A percentile compares a stretch with the other conserved stretches of the same genome.
phyloP scores from a whole-genome alignment of 331 rosid species.

The Erythrophleum ivorense region DNA sequence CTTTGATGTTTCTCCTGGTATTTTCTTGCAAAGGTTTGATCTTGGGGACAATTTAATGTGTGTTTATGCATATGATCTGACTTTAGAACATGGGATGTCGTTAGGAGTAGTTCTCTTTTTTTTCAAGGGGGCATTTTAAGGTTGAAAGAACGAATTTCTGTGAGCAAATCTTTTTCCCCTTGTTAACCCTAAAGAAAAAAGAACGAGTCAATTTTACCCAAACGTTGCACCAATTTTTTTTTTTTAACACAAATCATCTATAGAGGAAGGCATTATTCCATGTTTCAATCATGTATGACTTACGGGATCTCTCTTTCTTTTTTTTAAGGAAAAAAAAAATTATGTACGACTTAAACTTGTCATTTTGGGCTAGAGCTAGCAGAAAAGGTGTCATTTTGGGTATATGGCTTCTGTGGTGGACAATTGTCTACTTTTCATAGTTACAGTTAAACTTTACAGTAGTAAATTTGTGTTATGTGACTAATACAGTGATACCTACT shows the following conservation, averaged over 20 bases:
- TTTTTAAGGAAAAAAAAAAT: background rate
- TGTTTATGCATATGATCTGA: constrained; percentile 15
- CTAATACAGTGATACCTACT: background rate
- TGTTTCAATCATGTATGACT: background rate
- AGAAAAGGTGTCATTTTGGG: background rate
- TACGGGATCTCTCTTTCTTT: background rate
- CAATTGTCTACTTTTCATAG: background rate
- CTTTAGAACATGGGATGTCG: background rate
- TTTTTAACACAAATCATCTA: background rate
- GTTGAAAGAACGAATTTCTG: background rate
- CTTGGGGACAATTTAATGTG: background rate
- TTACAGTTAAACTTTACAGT: background rate
- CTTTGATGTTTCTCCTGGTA: background rate
- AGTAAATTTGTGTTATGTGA: background rate
- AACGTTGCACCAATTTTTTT: background rate
- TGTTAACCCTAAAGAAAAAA: background rate
- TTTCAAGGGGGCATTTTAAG: background rate
- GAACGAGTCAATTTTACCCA: background rate
- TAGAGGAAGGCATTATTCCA: background rate
- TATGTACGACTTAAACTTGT: background rate
- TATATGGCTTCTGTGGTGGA: background rate
- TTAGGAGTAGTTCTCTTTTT: background rate
- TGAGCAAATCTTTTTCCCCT: background rate
- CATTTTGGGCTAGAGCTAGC: background rate
- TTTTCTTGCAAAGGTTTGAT: background rate